Percentiles rank a stretch among this genome's conserved stretches.
Evolutionary conservation across 2,329 filamentous ascomycete species (phyloP).

Genomic region (Aspergillus fischeri): DNA sequence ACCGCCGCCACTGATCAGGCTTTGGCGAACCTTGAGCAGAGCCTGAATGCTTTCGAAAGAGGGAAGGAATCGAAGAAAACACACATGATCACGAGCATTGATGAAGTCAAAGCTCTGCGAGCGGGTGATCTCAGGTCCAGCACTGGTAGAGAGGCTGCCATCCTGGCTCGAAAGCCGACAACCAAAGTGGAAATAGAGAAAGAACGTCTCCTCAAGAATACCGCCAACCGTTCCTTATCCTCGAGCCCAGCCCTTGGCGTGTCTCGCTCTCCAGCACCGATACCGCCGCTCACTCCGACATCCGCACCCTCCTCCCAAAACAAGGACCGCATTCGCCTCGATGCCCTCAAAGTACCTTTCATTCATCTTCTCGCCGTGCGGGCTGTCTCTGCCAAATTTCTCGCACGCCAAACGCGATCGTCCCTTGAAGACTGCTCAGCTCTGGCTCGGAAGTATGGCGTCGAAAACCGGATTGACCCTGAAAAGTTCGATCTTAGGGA

Average conservation of each 20-base stretch:
- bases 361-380: constrained; percentile 53
- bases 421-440: constrained; percentile 46
- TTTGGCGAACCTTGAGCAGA: constrained; percentile 56
- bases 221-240: constrained; percentile 37
- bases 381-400: constrained; percentile 45
- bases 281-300: constrained; percentile 40
- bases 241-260: constrained; percentile 39
- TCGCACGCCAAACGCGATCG: constrained; percentile 46
- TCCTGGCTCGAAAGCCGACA: constrained; percentile 28
- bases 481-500: constrained; percentile 54
- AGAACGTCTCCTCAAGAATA: constrained; percentile 37
- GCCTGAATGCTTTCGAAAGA: constrained; percentile 55
- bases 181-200: constrained; percentile 40
- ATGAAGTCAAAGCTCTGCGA: constrained; percentile 35
- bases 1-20: constrained; percentile 57
- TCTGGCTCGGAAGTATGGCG: constrained; percentile 51
- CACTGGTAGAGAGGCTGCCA: constrained; percentile 26
- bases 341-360: constrained; percentile 44
- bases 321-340: constrained; percentile 37
- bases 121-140: constrained; percentile 31
- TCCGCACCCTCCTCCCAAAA: constrained; percentile 36
- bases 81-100: constrained; percentile 34
- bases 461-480: constrained; percentile 45
- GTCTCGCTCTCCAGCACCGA: constrained; percentile 33
- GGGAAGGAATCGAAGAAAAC: constrained; percentile 59